These are phyloP conservation scores for Cicer chorassanicum DNA, from an alignment of 306 rosid species.

Conservation along the genomic window DNA sequence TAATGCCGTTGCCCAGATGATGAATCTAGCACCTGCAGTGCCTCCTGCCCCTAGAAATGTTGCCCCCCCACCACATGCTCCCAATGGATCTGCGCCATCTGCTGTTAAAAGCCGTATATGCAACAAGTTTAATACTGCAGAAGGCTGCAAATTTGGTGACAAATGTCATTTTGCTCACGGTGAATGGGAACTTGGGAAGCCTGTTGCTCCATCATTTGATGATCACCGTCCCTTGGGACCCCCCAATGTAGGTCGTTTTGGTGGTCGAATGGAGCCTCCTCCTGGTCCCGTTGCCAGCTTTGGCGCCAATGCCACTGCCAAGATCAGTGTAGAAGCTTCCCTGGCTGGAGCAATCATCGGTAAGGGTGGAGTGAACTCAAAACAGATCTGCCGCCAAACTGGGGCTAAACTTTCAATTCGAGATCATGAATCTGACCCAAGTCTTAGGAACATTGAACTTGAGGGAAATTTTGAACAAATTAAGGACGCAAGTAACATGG, in stretches of 20 bases:
- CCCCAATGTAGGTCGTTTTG: conserved; percentile 51
- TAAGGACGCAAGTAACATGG: conserved; percentile 86
- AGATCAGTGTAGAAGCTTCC: conserved; percentile 93
- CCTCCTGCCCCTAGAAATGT: conserved; percentile 68
- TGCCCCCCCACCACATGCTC: conserved; percentile 52
- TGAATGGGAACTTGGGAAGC: conserved; percentile 93
- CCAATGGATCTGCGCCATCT: conserved; percentile 65
- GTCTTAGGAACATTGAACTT: conserved; percentile 84
- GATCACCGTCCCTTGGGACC: conserved; percentile 68
- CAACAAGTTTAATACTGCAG: conserved; percentile 75
- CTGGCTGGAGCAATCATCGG: conserved; percentile 97
- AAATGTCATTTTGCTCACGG: conserved; percentile 96
- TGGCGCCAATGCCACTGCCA: conserved; percentile 93
- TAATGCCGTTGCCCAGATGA: conserved; percentile 90
- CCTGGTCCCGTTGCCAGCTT: conserved; percentile 72
- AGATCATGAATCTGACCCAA: conserved; percentile 84
- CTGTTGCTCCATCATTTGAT: conserved; percentile 61
- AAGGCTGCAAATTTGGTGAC: conserved; percentile 98
- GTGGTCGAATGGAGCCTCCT: conserved; percentile 68
- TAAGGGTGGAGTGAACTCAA: conserved; percentile 94
- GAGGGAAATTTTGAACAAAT: conserved; percentile 96
- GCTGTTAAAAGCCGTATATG: conserved; percentile 79
- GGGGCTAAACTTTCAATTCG: conserved; percentile 93
- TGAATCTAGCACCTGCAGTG: conserved; percentile 73
- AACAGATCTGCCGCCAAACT: conserved; percentile 95